Evolutionary conservation across 2,329 filamentous ascomycete genomes (phyloP).

Genomic region (Pseudomassariella vexata): DNA sequence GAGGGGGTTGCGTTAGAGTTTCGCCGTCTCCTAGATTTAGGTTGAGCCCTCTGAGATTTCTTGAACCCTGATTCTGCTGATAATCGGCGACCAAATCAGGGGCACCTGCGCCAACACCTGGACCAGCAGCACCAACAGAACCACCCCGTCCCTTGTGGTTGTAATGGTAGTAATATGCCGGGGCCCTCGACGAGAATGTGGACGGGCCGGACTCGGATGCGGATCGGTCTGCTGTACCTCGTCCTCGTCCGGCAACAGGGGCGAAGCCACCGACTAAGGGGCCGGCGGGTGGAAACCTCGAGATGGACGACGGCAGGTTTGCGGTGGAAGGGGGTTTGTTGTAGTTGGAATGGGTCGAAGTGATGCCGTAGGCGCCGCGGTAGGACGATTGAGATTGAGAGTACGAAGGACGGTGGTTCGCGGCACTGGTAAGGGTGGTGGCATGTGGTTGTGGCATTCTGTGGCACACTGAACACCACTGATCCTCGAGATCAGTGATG

Average conservation of each 20-base stretch:
- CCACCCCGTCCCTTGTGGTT: slow-evolving; percentile 2
- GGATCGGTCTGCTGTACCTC: not conserved
- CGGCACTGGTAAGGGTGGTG: slow-evolving; percentile 5
- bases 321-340: too few relatives aligned
- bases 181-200: too few relatives aligned
- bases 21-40: slow-evolving; percentile 5
- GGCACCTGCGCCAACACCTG: not conserved
- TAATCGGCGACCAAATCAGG: too few relatives aligned
- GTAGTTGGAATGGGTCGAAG: too few relatives aligned
- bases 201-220: too few relatives aligned
- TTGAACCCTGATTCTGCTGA: slow-evolving; percentile 3
- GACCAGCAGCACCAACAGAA: not conserved
- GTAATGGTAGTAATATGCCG: slow-evolving; percentile 2
- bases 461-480: too few relatives aligned
- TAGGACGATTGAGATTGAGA: slow-evolving; percentile 7
- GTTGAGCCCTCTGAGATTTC: slow-evolving; percentile 1
- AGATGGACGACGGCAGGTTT: not conserved
- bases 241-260: too few relatives aligned
- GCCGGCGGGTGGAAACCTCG: not conserved
- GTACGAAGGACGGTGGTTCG: slow-evolving; percentile 6
- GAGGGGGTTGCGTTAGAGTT: slow-evolving; percentile 5
- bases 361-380: slow-evolving; percentile 2
- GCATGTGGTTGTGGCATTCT: slow-evolving; percentile 11
- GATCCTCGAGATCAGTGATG: too few relatives aligned
- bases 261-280: too few relatives aligned